Percentiles rank a stretch among this genome's conserved stretches.
These are phyloP conservation scores for Argentina anserina DNA, from an alignment of 306 rosid species.

Conservation along the genomic window DNA sequence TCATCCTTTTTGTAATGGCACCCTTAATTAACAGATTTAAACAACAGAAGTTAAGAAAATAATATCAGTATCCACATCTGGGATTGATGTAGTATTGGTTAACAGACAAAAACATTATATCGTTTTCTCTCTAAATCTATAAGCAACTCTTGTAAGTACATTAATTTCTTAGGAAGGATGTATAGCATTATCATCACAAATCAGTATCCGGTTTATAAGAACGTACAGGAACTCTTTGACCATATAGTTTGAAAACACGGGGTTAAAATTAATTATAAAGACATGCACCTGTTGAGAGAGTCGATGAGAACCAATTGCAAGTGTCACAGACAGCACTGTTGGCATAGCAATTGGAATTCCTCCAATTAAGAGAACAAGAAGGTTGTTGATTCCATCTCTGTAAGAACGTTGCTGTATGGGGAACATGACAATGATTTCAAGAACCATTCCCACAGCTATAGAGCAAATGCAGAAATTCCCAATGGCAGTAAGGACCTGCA, in stretches of 20 bases:
- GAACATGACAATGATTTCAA: slow-evolving; percentile 85
- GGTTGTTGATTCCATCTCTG: slow-evolving; percentile 87
- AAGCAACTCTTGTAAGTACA: slow-evolving; percentile 3
- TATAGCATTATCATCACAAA: neutral
- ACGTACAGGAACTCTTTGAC: neutral
- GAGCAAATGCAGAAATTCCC: slow-evolving; percentile 94
- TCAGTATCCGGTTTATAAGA: neutral
- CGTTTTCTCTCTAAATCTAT: neutral
- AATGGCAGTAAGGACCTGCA: slow-evolving; percentile 79
- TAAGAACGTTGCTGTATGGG: slow-evolving; percentile 71
- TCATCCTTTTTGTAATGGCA: slow-evolving; percentile 89
- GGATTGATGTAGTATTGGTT: neutral
- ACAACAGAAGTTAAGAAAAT: neutral
- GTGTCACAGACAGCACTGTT: slow-evolving; percentile 86
- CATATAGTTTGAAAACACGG: neutral
- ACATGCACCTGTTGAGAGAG: slow-evolving; percentile 80
- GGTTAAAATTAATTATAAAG: neutral
- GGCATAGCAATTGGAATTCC: slow-evolving; percentile 98
- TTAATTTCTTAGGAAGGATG: neutral
- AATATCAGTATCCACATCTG: slow-evolving; percentile 20
- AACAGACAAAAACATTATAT: neutral
- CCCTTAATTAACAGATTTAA: slow-evolving; percentile 44
- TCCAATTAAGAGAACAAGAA: slow-evolving; percentile 89
- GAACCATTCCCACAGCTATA: slow-evolving; percentile 79
- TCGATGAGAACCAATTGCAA: slow-evolving; percentile 85